Base-by-base conservation (phyloP, 2,329 filamentous ascomycete species). In the Chaetoscypha palmicola region DNA sequence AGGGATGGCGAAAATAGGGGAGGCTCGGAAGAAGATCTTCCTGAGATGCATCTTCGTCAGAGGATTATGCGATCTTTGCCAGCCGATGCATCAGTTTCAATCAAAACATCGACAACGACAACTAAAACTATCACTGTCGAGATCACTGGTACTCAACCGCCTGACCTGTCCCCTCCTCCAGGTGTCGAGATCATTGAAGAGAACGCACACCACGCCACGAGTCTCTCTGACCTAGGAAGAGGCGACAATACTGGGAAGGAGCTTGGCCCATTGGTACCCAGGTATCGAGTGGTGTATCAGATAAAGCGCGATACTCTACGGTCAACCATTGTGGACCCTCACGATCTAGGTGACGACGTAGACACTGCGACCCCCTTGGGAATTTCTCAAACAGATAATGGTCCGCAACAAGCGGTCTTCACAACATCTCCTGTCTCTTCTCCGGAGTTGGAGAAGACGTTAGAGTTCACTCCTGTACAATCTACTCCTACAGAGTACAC, bases 101-200 rank as follows among this genome's bases (percentile, higher is more conserved):
- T 82, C 28, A 74, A 72, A 1, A 79, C 76, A 4, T 72, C 73
- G 2, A 76, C 77, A 0, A 71, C 70, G 1, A 79, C 74, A 1
- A 77, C 73, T 5, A 80, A 81, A 49, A 81, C 70, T 11, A 78
- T 83, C 53, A 81, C 79, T 0, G 77, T 83, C 2, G 77, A 83
- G 41, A 71, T 83, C 28, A 70, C 70, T 11, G 76, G 76, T 1
- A 65, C 71, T 3, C 65, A 70, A 16, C 66, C 70, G 4, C 66
- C 74, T 2, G 66, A 71, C 1, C 62, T 82, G 2, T 65, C 72
- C 1, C 73, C 76, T 1, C 72, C 77, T 0, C 73, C 76, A 0
- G 77, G 77, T 0, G 70, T 79, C 8, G 76, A 81, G 54, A 65
- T 82, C 7, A 63, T 82, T 12, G 74, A 79, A 50, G 69, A 75